Evolutionary conservation across 495 filamentous ascomycete species (phyloP), one percentile per base, ranked within the genome.

Genomic region (Aspergillus nidulans): DNA sequence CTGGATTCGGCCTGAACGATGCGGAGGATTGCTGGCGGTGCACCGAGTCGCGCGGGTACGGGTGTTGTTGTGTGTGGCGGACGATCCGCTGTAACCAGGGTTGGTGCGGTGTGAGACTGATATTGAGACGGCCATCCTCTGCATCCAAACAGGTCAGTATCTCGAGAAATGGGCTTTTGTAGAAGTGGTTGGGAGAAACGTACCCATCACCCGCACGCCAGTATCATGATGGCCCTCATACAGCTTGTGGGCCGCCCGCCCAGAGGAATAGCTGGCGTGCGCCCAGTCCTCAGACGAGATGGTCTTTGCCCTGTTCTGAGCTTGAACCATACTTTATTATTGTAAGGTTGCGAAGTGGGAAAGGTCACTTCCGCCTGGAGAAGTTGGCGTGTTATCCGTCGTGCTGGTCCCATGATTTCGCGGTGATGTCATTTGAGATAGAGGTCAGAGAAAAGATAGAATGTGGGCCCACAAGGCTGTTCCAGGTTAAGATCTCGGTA

Each of bases 41-140:
- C 3, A 16, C 25, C 2, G 13, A 21, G 12, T 30, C 21, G 79
- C 6, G 80, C 73, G 15, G 86, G 85, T 47, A 87, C 78, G 62
- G 87, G 85, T 47, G 86, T 85, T 40, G 81, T 77, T 32, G 81
- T 77, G 13, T 77, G 72, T 30, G 16, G 68, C 67, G 20, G 67
- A 91, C 70, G 25, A 94, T 69, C 26, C 81, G 77, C 8, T 86
- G 81, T 1, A 96, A 63, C 30, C 80, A 76, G 23, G 78, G 68
- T 55, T 80, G 81, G 60, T 82, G 83, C 59, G 89, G 78, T 56
- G 83, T 81, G 65, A 91, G 87, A 53, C 85, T 83, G 70, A 92
- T 90, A 58, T 89, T 80, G 56, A 91, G 76, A 28, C 88, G 84
- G 15, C 87, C 88, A 69, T 89, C 85, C 57, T 79, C 81, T 66